Evolutionary conservation across 805 yeast species (phyloP), one percentile per base, ranked within the genome.

Genomic region (Candida chilensis): DNA sequence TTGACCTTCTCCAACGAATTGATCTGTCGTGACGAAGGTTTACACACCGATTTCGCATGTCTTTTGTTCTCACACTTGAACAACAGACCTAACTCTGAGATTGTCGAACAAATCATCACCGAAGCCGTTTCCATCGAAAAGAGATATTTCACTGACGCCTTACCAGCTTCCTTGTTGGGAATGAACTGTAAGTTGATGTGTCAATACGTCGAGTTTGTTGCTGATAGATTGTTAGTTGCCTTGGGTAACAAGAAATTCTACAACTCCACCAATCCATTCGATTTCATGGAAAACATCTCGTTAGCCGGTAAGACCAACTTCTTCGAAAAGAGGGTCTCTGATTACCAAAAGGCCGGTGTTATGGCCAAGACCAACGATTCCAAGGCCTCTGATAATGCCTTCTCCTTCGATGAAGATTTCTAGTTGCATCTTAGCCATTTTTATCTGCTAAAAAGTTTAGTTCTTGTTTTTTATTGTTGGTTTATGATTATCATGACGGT

Each of bases 311-410:
- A 90, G 76, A 90, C 98, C 48, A 90, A 92, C 71, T 90, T 90
- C 77, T 90, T 90, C 54, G 98, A 90, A 72, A 90, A 90, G 77
- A 83, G 98, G 67, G 98, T 90, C 35, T 83, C 95, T 35, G 98
- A 90, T 64, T 90, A 90, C 67, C 98, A 90, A 67, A 92, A 90
- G 69, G 97, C 98, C 35, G 97, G 98, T 69, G 98, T 90, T 50
- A 90, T 90, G 92, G 90, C 95, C 42, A 69, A 71, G 42, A 57
- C 75, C 32, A 59, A 61, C 42, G 72, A 75, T 45, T 54, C 66
- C 37, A 52, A 56, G 37, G 63, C 60, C 37, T 40, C 57, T 28
- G 69, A 67, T 33, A 65, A 65, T 53, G 72, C 74, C 27, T 88
- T 90, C 64, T 64, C 81, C 29, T 80, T 92, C 47, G 95, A 88